These are phyloP conservation scores for Rhizopogon vulgaris DNA, from an alignment of 768 basidiomycete species.

Conservation along the genomic window DNA sequence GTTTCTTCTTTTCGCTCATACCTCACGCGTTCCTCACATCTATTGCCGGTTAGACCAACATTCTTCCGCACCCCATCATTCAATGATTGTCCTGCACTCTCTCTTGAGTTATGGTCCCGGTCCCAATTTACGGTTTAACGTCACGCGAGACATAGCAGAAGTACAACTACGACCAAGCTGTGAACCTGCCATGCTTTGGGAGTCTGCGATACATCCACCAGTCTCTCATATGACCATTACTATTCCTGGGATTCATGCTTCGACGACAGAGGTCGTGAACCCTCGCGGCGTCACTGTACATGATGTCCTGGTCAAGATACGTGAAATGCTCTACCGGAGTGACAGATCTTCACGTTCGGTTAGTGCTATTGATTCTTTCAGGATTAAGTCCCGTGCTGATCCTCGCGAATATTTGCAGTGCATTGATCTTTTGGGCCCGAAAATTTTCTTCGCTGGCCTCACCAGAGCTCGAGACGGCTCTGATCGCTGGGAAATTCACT, in stretches of 20 bases:
- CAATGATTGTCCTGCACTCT: slow-evolving; percentile 18
- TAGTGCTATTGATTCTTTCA: slow-evolving; percentile 23
- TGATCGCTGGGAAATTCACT: slow-evolving; percentile 24
- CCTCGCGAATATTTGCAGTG: slow-evolving; percentile 32
- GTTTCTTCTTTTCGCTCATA: not conserved
- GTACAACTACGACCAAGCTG: slow-evolving; percentile 17
- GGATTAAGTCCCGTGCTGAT: slow-evolving; percentile 21
- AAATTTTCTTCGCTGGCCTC: slow-evolving; percentile 26
- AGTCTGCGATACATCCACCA: slow-evolving; percentile 17
- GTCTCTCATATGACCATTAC: slow-evolving; percentile 12
- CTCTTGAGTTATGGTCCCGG: slow-evolving; percentile 11
- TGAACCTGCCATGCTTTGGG: slow-evolving; percentile 10
- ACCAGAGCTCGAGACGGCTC: slow-evolving; percentile 18
- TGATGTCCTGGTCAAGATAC: slow-evolving; percentile 23
- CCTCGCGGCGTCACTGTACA: slow-evolving; percentile 18
- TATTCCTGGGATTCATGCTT: slow-evolving; percentile 18
- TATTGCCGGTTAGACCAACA: slow-evolving; percentile 10
- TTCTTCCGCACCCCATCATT: not conserved
- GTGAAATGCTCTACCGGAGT: slow-evolving; percentile 19
- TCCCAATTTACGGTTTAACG: slow-evolving; percentile 18
- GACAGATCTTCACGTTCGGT: slow-evolving; percentile 12
- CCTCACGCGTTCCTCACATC: not conserved
- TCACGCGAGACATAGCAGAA: slow-evolving; percentile 18
- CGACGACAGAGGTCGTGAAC: slow-evolving; percentile 26
- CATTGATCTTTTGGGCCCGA: slow-evolving; percentile 31